phyloP scores from a whole-genome alignment of 495 filamentous ascomycete genomes.

The Copromyces sp. region DNA sequence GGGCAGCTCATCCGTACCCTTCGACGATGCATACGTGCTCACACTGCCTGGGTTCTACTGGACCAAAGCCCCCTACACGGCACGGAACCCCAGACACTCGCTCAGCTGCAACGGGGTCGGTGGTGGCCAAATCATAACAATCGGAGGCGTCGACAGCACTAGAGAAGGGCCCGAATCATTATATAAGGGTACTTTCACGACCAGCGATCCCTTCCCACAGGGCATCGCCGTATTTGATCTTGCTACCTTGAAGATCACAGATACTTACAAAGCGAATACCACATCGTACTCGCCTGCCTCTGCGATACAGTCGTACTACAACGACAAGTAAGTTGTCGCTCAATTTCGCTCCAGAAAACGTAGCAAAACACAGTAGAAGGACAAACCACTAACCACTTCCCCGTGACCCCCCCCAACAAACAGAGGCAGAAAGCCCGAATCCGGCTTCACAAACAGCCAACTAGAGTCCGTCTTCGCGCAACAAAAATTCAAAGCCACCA shows the following conservation, averaged over 20 bases:
- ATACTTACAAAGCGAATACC: conserved; percentile 1
- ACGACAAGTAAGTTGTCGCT: conserved; percentile 6
- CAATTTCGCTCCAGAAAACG: neutral
- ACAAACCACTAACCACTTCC: neutral
- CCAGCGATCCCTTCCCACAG: conserved; percentile 11
- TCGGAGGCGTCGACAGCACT: conserved; percentile 16
- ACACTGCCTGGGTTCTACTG: conserved; percentile 18
- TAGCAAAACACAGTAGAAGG: neutral
- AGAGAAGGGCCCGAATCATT: neutral
- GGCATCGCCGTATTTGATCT: conserved; percentile 16
- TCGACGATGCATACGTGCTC: conserved; percentile 18
- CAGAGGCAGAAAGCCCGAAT: neutral
- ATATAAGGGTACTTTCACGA: conserved; percentile 9
- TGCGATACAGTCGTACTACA: conserved; percentile 9
- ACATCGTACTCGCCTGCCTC: conserved; percentile 3
- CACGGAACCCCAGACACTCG: conserved; percentile 10
- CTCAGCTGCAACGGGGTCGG: conserved; percentile 15
- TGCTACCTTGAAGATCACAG: conserved; percentile 4
- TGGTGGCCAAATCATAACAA: conserved; percentile 13
- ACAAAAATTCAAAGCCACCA: neutral
- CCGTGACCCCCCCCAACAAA: neutral
- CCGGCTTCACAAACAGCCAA: neutral
- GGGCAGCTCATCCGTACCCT: conserved; percentile 7
- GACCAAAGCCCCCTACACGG: conserved; percentile 12
- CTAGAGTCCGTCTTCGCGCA: neutral